phyloP scores from a whole-genome alignment of 164 flowering plant species.

The Macadamia integrifolia region DNA sequence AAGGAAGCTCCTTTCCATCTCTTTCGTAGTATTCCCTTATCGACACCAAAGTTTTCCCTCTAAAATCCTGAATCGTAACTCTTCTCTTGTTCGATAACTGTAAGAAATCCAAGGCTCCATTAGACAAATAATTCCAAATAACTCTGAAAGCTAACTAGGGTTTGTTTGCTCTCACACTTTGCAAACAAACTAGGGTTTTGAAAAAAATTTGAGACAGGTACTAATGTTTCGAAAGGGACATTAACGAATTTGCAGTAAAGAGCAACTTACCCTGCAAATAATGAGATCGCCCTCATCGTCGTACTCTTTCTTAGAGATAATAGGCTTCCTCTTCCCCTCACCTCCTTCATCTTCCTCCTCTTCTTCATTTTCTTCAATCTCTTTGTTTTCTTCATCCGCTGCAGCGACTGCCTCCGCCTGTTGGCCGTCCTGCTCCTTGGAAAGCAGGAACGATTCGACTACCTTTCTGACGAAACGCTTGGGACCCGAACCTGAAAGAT shows the following conservation, averaged over 20 bases:
- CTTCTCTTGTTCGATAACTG: slow-evolving; percentile 76
- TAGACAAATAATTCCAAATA: not conserved
- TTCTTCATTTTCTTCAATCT: slow-evolving; percentile 14
- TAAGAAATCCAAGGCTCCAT: not conserved
- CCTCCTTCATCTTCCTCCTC: slow-evolving; percentile 5
- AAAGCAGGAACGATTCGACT: slow-evolving; percentile 50
- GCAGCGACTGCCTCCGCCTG: slow-evolving; percentile 8
- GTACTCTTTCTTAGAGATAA: slow-evolving; percentile 34
- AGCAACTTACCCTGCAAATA: slow-evolving; percentile 56
- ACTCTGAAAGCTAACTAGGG: not conserved
- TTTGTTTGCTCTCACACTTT: not conserved
- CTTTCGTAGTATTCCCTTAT: slow-evolving; percentile 76
- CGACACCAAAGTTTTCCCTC: slow-evolving; percentile 80
- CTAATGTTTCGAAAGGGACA: too few species aligned
- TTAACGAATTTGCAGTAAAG: not conserved
- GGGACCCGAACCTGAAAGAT: slow-evolving; percentile 40
- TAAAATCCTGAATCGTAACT: slow-evolving; percentile 82
- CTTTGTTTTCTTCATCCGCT: not conserved
- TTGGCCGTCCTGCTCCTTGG: slow-evolving; percentile 16
- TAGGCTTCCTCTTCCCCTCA: slow-evolving; percentile 13
- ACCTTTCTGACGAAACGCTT: slow-evolving; percentile 45
- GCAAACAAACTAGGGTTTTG: not conserved
- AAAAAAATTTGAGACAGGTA: not conserved
- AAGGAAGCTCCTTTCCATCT: slow-evolving; percentile 79
- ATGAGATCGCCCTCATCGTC: slow-evolving; percentile 85